A percentile compares a stretch with the other conserved stretches of the same genome.
phyloP scores from a whole-genome alignment of 1,284 basidiomycete species.

The Pterulicium gracile region DNA sequence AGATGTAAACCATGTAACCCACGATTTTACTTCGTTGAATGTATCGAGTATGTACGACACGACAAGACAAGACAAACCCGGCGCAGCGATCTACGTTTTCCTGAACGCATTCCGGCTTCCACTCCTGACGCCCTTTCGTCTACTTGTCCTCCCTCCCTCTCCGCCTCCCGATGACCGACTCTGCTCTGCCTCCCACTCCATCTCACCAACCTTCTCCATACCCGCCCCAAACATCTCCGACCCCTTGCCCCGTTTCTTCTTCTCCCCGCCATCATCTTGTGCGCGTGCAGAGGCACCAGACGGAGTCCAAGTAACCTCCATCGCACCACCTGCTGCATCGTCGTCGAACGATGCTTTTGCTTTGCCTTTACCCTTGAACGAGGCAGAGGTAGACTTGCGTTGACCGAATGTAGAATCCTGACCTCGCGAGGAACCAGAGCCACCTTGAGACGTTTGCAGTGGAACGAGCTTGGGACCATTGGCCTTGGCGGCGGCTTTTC shows the following conservation, averaged over 20 bases:
- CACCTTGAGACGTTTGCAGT: conserved; percentile 33
- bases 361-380: conserved; percentile 8
- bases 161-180: conserved; percentile 39
- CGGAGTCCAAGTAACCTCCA: conserved; percentile 63
- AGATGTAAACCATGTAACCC: too few species aligned
- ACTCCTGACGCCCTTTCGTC: conserved; percentile 67
- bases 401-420: conserved; percentile 61
- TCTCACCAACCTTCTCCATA: conserved; percentile 67
- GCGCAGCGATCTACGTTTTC: too few species aligned
- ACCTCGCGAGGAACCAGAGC: conserved; percentile 21
- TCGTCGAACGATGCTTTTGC: conserved; percentile 7
- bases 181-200: conserved; percentile 18
- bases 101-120: conserved; percentile 82
- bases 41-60: too few species aligned
- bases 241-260: conserved; percentile 40
- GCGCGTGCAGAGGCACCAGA: conserved; percentile 20
- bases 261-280: conserved; percentile 21
- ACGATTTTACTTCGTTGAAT: too few species aligned
- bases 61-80: too few species aligned
- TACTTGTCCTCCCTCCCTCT: conserved; percentile 59
- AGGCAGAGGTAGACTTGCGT: conserved; percentile 29
- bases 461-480: conserved; percentile 48
- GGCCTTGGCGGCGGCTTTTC: conserved; percentile 24
- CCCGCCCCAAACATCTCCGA: conserved; percentile 78
- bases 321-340: conserved; percentile 33